These are phyloP conservation scores for Tetrapisispora phaffii DNA, from an alignment of 805 yeast species.

Conservation along the genomic window DNA sequence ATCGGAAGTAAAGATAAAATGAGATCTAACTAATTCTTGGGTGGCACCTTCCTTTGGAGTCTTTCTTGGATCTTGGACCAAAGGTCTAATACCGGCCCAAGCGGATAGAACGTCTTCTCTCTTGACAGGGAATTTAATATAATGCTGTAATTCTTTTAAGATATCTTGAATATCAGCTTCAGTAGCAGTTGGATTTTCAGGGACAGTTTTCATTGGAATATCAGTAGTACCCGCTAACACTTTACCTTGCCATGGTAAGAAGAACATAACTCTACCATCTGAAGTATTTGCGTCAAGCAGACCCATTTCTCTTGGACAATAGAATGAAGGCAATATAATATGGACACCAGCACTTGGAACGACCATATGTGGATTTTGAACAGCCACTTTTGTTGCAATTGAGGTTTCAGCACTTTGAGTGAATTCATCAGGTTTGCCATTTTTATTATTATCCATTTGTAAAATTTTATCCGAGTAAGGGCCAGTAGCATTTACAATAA, in stretches of 20 bases:
- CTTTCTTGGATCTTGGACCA: constrained; percentile 70
- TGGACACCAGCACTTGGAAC: constrained; percentile 95
- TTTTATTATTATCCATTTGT: constrained; percentile 71
- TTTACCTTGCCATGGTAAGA: constrained; percentile 96
- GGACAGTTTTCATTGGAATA: constrained; percentile 64
- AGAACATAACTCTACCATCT: constrained; percentile 94
- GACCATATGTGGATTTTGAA: constrained; percentile 58
- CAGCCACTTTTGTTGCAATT: constrained; percentile 26
- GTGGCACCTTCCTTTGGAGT: constrained; percentile 44
- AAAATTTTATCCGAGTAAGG: constrained; percentile 79
- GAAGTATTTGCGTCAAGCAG: constrained; percentile 83
- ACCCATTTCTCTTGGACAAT: constrained; percentile 81
- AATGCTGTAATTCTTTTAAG: constrained; percentile 77
- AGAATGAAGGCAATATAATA: constrained; percentile 82
- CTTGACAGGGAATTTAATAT: constrained; percentile 77
- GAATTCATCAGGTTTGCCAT: constrained; percentile 50
- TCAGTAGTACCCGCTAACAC: constrained; percentile 96
- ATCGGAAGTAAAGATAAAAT: constrained; percentile 61
- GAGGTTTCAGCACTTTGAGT: constrained; percentile 6
- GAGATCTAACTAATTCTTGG: constrained; percentile 86
- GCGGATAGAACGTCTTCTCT: constrained; percentile 89
- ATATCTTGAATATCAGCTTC: constrained; percentile 87
- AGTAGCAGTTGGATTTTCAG: constrained; percentile 69
- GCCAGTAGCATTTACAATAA: constrained; percentile 87
- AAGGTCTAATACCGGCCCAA: constrained; percentile 95